These are phyloP conservation scores for Nephelium lappaceum DNA, from an alignment of 345 rosid species.

Conservation along the genomic window DNA sequence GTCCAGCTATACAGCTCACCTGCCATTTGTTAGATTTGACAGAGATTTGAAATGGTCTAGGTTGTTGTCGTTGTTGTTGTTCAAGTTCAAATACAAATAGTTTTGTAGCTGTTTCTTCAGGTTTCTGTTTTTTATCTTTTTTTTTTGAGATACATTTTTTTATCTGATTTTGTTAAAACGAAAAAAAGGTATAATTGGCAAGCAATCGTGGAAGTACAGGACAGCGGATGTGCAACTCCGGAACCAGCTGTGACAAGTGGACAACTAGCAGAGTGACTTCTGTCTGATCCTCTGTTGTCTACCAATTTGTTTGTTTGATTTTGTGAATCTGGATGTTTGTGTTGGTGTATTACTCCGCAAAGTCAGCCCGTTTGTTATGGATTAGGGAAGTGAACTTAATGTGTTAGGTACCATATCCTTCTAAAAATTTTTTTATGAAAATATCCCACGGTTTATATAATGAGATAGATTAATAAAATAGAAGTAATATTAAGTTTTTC, in stretches of 20 bases:
- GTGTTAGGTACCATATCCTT: too few species aligned
- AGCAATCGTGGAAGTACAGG: not conserved
- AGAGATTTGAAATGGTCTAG: not conserved
- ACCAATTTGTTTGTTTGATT: not conserved
- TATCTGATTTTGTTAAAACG: not conserved
- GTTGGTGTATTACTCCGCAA: conserved; percentile 8
- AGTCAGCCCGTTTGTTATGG: not conserved
- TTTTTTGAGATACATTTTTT: too few species aligned
- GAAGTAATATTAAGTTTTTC: too few species aligned
- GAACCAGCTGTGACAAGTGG: not conserved
- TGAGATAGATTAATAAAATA: too few species aligned
- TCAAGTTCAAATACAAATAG: not conserved
- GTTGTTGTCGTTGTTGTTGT: not conserved
- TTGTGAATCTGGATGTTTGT: not conserved
- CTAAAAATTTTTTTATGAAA: too few species aligned
- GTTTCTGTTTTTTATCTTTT: not conserved
- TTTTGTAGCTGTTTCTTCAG: not conserved
- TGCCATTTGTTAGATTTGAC: conserved; percentile 33
- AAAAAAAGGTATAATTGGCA: not conserved
- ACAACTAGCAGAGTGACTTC: not conserved
- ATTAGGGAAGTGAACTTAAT: conserved; percentile 12
- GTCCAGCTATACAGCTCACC: conserved; percentile 25
- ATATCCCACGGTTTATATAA: too few species aligned
- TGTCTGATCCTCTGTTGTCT: not conserved
- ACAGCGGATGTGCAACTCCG: not conserved